A percentile compares a stretch with the other conserved stretches of the same genome.
Evolutionary conservation across 257 asterid species (phyloP).

Genomic region (Penstemon newberryi): DNA sequence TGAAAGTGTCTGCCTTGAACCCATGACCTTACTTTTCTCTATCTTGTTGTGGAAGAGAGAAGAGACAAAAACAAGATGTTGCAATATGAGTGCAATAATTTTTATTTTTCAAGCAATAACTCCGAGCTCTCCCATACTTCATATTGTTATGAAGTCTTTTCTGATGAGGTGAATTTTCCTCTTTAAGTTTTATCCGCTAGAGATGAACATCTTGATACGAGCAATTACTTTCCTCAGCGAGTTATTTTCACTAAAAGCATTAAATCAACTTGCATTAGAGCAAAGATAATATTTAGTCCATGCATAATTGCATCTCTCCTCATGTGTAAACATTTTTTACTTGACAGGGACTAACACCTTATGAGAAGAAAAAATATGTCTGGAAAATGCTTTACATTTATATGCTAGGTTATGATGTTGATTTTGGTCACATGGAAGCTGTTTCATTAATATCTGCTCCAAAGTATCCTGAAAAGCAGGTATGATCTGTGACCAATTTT

Average conservation of each 20-base stretch:
- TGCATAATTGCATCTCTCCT: slow-evolving; percentile 12
- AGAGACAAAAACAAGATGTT: slow-evolving; percentile 15
- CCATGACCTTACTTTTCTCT: slow-evolving; percentile 4
- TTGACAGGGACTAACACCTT: slow-evolving; percentile 81
- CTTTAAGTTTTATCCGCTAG: slow-evolving; percentile 8
- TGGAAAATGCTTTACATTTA: slow-evolving; percentile 99
- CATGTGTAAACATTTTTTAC: slow-evolving; percentile 9
- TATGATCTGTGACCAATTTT: slow-evolving; percentile 22
- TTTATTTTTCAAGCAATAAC: slow-evolving; percentile 18
- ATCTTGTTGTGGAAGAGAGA: neutral
- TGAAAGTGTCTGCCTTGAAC: slow-evolving; percentile 11
- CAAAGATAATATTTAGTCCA: neutral
- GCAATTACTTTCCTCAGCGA: slow-evolving; percentile 21
- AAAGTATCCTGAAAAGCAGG: slow-evolving; percentile 99
- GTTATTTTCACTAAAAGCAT: neutral
- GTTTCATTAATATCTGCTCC: slow-evolving; percentile 98
- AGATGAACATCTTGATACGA: slow-evolving; percentile 4
- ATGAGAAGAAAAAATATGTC: slow-evolving; percentile 97
- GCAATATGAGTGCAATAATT: slow-evolving; percentile 13
- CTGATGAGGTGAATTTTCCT: neutral
- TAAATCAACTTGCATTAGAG: slow-evolving; percentile 1
- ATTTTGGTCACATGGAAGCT: slow-evolving; percentile 99
- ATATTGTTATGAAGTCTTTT: slow-evolving; percentile 7
- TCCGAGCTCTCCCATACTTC: slow-evolving; percentile 17
- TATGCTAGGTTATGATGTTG: slow-evolving; percentile 99